Evolutionary conservation across 2,329 filamentous ascomycete genomes (phyloP), one percentile per base, ranked within the genome.

Genomic region (Chaetomium sp.): DNA sequence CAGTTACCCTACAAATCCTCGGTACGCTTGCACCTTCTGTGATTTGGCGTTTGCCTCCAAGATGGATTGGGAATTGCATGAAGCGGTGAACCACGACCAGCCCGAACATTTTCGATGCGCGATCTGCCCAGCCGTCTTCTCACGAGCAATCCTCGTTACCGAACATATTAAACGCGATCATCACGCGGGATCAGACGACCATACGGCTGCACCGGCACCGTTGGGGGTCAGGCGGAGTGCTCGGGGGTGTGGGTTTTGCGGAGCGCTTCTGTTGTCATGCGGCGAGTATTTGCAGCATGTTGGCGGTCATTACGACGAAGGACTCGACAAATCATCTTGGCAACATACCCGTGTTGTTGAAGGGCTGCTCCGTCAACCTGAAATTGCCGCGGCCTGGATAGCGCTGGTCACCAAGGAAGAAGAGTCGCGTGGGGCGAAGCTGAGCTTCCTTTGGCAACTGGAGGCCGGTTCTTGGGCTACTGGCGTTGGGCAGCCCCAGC

Each of bases 281-380:
- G 37, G n/a, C 37, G 59, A 58, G 35, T 64, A 62, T 32, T 58
- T 71, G 1, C 66, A 69, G 27, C 62, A 64, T 10, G 49, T 69
- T 7, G 61, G 59, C 19, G 32, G 40, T 2, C 58, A 64, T 27
- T 60, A 59, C 48, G 63, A 65, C 37, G 57, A 64, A 4, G 59
- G 59, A 5, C 53, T 50, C 12, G 54, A 54, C 9, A 53, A 19
- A 38, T 35, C 42, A 5, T 55, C 62, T 6, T 65, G 63, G 62
- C 56, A 62, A 40, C 61, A 61, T 27, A 58, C 57, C 5, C 50
- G 53, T 5, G 63, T 63, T 43, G 62, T 65, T 41, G 59, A 61
- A 44, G 62, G 53, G 2, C 44, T 65, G 34, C 53, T 65, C 9
- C 55, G 44, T n/a, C 61, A 63, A 19, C 60, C 61, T 8, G 45